Percentiles rank a stretch among this genome's conserved stretches.
These are phyloP conservation scores for Ascochyta fabae DNA, from an alignment of 2,329 filamentous ascomycete species.

Conservation along the genomic window DNA sequence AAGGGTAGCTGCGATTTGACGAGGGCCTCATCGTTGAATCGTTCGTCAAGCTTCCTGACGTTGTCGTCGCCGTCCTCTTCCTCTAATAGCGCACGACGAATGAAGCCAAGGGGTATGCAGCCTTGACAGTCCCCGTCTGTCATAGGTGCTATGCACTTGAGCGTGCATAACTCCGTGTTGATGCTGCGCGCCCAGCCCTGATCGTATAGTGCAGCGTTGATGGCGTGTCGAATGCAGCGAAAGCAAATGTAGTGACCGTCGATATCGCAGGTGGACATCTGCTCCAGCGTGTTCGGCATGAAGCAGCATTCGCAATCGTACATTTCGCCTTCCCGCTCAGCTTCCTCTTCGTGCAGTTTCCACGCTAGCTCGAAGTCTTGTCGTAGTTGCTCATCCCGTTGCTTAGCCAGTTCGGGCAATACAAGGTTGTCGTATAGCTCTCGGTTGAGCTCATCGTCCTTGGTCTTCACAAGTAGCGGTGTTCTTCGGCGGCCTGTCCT, in stretches of 20 bases:
- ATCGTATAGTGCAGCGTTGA: slow-evolving; percentile 88
- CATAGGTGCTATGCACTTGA: slow-evolving; percentile 82
- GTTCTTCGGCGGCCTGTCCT: slow-evolving; percentile 61
- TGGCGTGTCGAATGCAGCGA: slow-evolving; percentile 79
- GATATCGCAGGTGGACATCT: slow-evolving; percentile 73
- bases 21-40: slow-evolving; percentile 77
- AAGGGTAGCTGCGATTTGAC: slow-evolving; percentile 76
- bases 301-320: slow-evolving; percentile 83
- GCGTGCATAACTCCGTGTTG: slow-evolving; percentile 72
- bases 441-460: slow-evolving; percentile 62
- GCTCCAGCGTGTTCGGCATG: slow-evolving; percentile 72
- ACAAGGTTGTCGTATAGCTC: slow-evolving; percentile 57
- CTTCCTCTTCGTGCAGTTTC: slow-evolving; percentile 57
- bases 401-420: slow-evolving; percentile 49
- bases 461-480: slow-evolving; percentile 70
- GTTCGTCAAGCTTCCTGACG: slow-evolving; percentile 76
- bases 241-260: slow-evolving; percentile 79
- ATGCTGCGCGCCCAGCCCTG: slow-evolving; percentile 89
- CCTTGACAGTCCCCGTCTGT: slow-evolving; percentile 67
- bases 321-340: slow-evolving; percentile 54
- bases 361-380: slow-evolving; percentile 52
- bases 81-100: slow-evolving; percentile 74
- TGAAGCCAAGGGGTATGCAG: slow-evolving; percentile 71
- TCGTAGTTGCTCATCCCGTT: slow-evolving; percentile 48
- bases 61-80: slow-evolving; percentile 74